Evolutionary conservation across 2,329 filamentous ascomycete genomes (phyloP), one percentile per base, ranked within the genome.

Genomic region (Dissoconium aciculare): DNA sequence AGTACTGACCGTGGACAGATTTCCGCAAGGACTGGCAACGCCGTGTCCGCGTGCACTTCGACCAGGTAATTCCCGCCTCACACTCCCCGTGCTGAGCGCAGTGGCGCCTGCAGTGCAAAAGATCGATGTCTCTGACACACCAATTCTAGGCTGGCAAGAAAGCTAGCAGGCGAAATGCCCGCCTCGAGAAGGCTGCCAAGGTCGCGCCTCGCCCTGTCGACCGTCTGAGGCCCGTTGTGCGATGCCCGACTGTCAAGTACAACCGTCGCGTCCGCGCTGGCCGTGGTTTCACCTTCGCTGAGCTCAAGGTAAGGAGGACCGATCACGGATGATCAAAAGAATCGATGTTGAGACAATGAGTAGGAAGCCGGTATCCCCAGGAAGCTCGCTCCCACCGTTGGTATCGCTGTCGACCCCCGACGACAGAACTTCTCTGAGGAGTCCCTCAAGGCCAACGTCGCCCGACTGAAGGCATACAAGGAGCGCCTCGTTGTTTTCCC

Each of bases 21-120:
- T 93, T 93, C 82, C 85, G 83, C 70, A 94, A 93, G 83, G 85
- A 98, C 74, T 98, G 89, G 89, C 85, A 95, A 69, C 82, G 84
- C 70, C 82, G 85, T 69, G 89, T 98, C 61, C 82, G 84, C 69
- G 81, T 82, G 67, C 89, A 98, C 75, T 98, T 98, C 71, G 84
- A 98, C 74, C 89, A 95, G 84, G 87, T 92, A 87, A 68, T 57
- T 64, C 60, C 64, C 65, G 60, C 61, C 55, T 63, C 58, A 55
- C 36, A 38, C 38, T 40, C 34, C 8, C 19, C 19, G 19, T 23
- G 19, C 41, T 63, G 60, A 65, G 62, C 63, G 61, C 52, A 58
- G 60, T 58, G 61, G 62, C 62, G 62, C 63, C 62, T 62, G 59
- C 52, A 50, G 43, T 47, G 41, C 41, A 46, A 37, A 33, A 28